Base-by-base conservation (phyloP, 306 rosid genomes). In the Fagus crenata region DNA sequence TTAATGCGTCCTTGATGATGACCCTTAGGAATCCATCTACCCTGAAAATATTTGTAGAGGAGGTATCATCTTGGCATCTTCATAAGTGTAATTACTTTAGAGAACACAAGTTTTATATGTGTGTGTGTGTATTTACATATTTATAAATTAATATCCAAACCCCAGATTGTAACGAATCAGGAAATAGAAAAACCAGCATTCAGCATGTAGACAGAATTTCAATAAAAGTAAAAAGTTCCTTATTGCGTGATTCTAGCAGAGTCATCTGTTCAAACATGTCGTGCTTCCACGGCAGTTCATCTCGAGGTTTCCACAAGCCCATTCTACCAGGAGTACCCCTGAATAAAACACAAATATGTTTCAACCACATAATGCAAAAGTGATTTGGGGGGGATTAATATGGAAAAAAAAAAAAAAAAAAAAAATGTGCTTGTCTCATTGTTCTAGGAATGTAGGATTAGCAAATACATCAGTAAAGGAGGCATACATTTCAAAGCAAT, bases 201-300 rank as follows among this genome's bases (percentile, higher is more conserved):
- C 42, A 33, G 58, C 68, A 40, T 39, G 67, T 11, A 51, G 22
- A 65, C 64, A 49, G 37, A 55, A 63, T 78, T 78, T 70, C 37
- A 59, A 61, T 15, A 78, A 53, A n/a, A 61, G 28, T 64, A 68
- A 33, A 32, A 17, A 64, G 55, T 40, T 53, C 37, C 2, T 53
- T 31, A 53, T 33, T 1, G 11, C 49, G 53, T 4, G 18, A n/a
- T 80, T 43, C 83, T 61, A 54, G 68, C 69, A 33, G 54, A 14
- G 32, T 67, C 53, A 7, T 74, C 54, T 55, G 74, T 67, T 80
- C 83, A 58, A 74, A 80, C 71, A 58, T 80, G 79, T 69, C 79
- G 49, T 80, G 79, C 63, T 53, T 68, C 83, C 72, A 68, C 64
- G 46, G 51, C 61, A 9, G n/a, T 61, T 60, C 72, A 61, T 49